Evolutionary conservation across 1,284 basidiomycete species (phyloP).

Genomic region (Austropuccinia psidii): DNA sequence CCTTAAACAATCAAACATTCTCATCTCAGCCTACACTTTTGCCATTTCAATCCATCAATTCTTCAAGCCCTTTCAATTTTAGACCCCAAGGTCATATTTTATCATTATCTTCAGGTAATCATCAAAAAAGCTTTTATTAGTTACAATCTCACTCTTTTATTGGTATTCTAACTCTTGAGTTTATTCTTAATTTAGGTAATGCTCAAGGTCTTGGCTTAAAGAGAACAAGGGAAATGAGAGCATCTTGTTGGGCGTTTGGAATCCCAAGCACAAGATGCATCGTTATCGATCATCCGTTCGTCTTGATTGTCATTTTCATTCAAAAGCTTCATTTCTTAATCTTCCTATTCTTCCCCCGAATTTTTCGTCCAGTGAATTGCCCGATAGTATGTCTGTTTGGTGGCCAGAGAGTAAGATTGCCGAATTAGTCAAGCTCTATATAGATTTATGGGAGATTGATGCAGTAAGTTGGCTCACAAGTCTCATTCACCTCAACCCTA

Average conservation of each 20-base stretch:
- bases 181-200: not conserved
- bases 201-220: constrained; percentile 27
- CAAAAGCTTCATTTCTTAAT: not conserved
- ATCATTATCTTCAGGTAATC: constrained; percentile 27
- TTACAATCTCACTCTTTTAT: not conserved
- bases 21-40: not conserved
- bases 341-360: not conserved
- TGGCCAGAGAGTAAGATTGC: constrained; percentile 21
- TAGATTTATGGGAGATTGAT: constrained; percentile 30
- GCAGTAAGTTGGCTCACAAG: not conserved
- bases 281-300: constrained; percentile 31
- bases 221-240: constrained; percentile 26
- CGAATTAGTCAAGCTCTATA: constrained; percentile 26
- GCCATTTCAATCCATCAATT: not conserved
- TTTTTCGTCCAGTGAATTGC: constrained; percentile 1
- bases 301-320: not conserved
- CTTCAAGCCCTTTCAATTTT: not conserved
- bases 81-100: constrained; percentile 21
- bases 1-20: not conserved
- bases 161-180: not conserved
- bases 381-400: constrained; percentile 35
- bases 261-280: constrained; percentile 23
- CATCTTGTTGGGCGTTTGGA: constrained; percentile 26
- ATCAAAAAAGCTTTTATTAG: not conserved
- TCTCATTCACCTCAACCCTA: too few relatives aligned